Base-by-base conservation (phyloP, 1,284 basidiomycete species). In the Calocybe gambosa region DNA sequence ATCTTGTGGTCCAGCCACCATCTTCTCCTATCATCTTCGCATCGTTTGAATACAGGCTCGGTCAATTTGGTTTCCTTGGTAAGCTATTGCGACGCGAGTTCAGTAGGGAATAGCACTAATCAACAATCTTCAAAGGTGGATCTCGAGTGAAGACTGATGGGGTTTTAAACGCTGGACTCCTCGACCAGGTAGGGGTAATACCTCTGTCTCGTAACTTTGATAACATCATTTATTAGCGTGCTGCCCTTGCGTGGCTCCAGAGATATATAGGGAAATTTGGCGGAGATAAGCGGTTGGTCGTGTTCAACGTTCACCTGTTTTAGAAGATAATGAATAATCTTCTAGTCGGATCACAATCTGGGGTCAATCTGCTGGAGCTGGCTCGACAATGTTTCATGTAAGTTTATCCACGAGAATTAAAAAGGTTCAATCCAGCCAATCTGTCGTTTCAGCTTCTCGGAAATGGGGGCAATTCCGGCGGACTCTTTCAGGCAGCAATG, bases 1-100 rank as follows among this genome's bases (percentile, higher is more conserved):
- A 66, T 35, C 43, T 58, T 20, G 54, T 65, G 34, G 51, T 66
- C 44, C 55, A 56, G 2, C 57, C 58, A 13, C 61, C 63, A 13
- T 45, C 53, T 4, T 50, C 61, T n/a, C 66, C 64, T n/a, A 49
- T 70, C 42, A 61, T 71, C 4, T 68, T 69, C 42, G 66, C 63
- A 1, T 65, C 69, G 0, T 68, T 71, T 42, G 63, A 67, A 45
- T 71, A 71, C 52, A 61, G 69, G 5, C 52, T 71, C 5, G 69
- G 68, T 8, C 64, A 65, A 40, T 67, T 70, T 39, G 69, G 69
- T 0, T 71, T 70, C 45, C 54, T 71, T 1, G 67, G 69, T 65
- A 44, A 49, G 59, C 38, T 26, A 7, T 34, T 15, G 4, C 13
- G n/a, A 38, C 5, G 8, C 15, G 19, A 2, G 9, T 8, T 28